Evolutionary conservation across 805 yeast genomes (phyloP), one percentile per base, ranked within the genome.

Genomic region (Lipomyces japonicus): DNA sequence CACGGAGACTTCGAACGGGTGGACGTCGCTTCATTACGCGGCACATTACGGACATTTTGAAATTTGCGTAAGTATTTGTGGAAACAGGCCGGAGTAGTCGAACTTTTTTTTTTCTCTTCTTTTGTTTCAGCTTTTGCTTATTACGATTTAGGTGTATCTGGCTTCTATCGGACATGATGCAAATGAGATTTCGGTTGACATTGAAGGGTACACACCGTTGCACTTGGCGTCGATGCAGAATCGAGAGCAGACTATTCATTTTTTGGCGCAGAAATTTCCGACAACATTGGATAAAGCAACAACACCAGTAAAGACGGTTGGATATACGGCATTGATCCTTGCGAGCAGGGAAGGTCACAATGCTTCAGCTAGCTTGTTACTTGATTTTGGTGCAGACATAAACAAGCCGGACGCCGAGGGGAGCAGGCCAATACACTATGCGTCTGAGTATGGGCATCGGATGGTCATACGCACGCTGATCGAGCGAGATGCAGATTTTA

Each of bases 21-120:
- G 95, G 95, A 75, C 85, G 14, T 81, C 84, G 34, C 70, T 87
- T 41, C 96, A 87, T 65, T 86, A 86, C 65, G 89, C 95, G 0
- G 80, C 91, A 3, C 83, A 64, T 60, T 69, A 83, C 61, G 93
- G 95, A 38, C 75, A 82, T 53, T 82, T 81, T 60, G 75, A 83
- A 47, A 74, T 86, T 12, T 83, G 89, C 65, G 83, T 53, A 28
- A 22, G 52, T 24, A 19, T 12, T 12, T 22, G 16, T 12, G 31
- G 31, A 28, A 74, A 28, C 73, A 71, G 32, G 12, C 31, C 9
- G 4, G 16, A 4, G 14, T 39, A 25, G n/a, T n/a, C 19, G 7
- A 6, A 22, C 16, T 39, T 12, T 14, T 19, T 9, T 16, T 10
- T 25, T 23, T 6, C 43, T 7, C 21, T 32, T n/a, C 23, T 16